These are phyloP conservation scores for Russula griseocarnosa DNA, from an alignment of 768 basidiomycete species.

Conservation along the genomic window DNA sequence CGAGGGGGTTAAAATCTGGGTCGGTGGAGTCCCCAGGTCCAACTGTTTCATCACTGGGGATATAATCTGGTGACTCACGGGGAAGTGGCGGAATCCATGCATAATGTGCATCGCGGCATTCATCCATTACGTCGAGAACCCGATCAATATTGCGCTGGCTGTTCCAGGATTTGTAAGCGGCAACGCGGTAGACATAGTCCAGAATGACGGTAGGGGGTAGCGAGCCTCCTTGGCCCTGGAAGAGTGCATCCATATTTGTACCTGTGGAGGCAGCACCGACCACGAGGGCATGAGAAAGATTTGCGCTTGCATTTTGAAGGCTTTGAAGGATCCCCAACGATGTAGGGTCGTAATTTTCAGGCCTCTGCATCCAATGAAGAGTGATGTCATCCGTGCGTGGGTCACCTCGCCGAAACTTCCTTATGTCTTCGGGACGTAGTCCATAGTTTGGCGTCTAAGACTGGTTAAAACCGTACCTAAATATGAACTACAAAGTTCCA, in stretches of 20 bases:
- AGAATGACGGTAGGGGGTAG: slow-evolving; percentile 1
- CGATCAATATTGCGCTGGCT: too few species aligned
- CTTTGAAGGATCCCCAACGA: neutral
- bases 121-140: neutral
- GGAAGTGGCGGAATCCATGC: neutral
- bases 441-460: slow-evolving; percentile 11
- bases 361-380: neutral
- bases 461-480: neutral
- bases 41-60: too few species aligned
- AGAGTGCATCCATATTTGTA: slow-evolving; percentile 10
- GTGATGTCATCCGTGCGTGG: neutral
- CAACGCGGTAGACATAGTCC: neutral
- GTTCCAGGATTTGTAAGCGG: slow-evolving; percentile 1
- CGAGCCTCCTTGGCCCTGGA: neutral
- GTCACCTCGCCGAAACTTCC: neutral
- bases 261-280: too few species aligned
- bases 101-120: neutral
- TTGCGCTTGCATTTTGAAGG: neutral
- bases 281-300: neutral
- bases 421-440: neutral
- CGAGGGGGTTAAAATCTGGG: neutral
- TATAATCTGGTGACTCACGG: neutral
- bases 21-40: too few species aligned
- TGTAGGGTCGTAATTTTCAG: neutral
- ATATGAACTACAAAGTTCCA: neutral